Evolutionary conservation across 176 grass and related monocot genomes (phyloP).

Genomic region (Ananas comosus): DNA sequence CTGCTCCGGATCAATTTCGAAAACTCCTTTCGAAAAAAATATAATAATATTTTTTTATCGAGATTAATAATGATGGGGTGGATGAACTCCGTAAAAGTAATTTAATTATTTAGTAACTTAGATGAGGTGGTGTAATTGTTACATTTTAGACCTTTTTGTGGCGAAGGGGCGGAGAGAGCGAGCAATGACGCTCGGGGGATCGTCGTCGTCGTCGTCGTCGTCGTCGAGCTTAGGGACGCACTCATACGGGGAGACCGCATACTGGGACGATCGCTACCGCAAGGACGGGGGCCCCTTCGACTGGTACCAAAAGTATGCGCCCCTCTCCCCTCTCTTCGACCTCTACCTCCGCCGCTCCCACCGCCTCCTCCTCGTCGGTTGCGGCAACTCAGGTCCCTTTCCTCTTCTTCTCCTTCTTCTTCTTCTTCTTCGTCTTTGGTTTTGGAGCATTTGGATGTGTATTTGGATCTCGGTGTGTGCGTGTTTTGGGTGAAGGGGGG

Average conservation of each 20-base stretch:
- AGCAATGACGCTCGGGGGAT: no score
- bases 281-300: slow-evolving; percentile 68
- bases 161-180: no score
- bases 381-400: slow-evolving; percentile 73
- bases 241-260: slow-evolving; percentile 83
- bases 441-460: not conserved
- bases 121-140: no score
- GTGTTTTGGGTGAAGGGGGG: not conserved
- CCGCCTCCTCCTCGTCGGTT: slow-evolving; percentile 73
- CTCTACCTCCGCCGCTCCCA: slow-evolving; percentile 46
- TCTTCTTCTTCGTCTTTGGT: no score
- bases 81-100: no score
- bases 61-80: no score
- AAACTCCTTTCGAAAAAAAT: no score
- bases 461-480: not conserved
- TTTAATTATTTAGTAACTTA: no score
- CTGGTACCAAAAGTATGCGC: slow-evolving; percentile 94
- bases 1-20: no score
- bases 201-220: slow-evolving; percentile 3
- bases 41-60: no score
- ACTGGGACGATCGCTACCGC: slow-evolving; percentile 89
- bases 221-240: slow-evolving; percentile 21
- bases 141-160: no score
- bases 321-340: slow-evolving; percentile 65
- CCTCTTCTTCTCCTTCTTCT: not conserved